Evolutionary conservation across 345 rosid species (phyloP), one percentile per base, ranked within the genome.

Genomic region (Excoecaria cochinchinensis): DNA sequence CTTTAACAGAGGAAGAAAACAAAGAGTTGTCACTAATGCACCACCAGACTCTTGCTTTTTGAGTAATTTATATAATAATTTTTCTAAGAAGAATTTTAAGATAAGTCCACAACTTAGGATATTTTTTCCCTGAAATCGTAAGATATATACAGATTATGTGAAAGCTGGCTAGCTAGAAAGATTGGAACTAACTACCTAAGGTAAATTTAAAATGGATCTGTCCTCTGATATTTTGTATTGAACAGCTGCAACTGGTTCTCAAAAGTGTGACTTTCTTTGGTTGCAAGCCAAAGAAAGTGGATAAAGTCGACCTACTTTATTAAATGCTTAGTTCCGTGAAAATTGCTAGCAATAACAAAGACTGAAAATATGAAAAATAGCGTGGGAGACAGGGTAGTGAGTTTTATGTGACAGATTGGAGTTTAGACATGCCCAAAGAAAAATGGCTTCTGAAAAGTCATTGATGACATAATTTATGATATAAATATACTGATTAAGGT

Each of bases 401-500:
- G 42, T 3, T 68, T 25, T 68, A 50, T 21, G 71, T 24, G 57
- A 47, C 38, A 67, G 31, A 0, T 31, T 31, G 2, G 2, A 8
- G 46, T 14, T 64, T 40, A n/a, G 68, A 64, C 48, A 16, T 64
- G 24, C 55, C 72, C 17, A 44, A 24, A 56, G 50, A 22, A 55
- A 71, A 57, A 70, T 70, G 31, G 8, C 6, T 52, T n/a, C 48
- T 31, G 72, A 51, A 15, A 69, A 69, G 72, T 9, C 19, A 51
- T 19, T 24, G 15, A 19, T 70, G 62, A 38, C 47, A 36, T 17
- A 36, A 17, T 53, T 25, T 15, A 70, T 16, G 46, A 70, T 39
- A 52, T 70, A 22, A 36, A 36, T 70, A 36, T 38, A 53, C 8
- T 51, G 73, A 69, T 8, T 53, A 52, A 31, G 25, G 48, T 19